A percentile compares a stretch with the other conserved stretches of the same genome.
Evolutionary conservation across 163 green algal species (phyloP).

Genomic region (Volvox carteri): DNA sequence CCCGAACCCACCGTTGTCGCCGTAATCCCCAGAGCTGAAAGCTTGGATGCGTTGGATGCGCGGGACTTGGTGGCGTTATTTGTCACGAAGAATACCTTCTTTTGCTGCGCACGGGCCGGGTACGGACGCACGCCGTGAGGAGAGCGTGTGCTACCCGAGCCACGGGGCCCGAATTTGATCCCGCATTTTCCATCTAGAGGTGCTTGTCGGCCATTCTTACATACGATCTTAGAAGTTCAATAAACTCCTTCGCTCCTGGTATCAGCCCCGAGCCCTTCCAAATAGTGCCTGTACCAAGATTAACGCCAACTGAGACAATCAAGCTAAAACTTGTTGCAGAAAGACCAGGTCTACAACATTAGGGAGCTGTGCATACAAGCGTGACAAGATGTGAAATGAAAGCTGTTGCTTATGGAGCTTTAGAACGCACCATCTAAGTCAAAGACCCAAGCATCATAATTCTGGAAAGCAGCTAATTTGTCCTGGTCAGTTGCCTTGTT

Average conservation of each 20-base stretch:
- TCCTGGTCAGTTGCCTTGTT: conserved; percentile 49
- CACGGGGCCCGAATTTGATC: too few relatives aligned
- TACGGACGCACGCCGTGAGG: background rate
- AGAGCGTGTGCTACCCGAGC: too few relatives aligned
- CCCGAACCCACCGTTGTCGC: conserved; percentile 46
- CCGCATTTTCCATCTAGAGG: background rate
- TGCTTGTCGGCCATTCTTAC: conserved; percentile 21
- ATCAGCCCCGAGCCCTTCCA: conserved; percentile 54
- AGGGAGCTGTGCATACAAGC: too few relatives aligned
- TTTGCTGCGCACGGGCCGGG: conserved; percentile 56
- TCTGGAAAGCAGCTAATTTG: conserved; percentile 52
- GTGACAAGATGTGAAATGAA: too few relatives aligned
- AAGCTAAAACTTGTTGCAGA: background rate
- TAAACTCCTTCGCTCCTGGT: conserved; percentile 50
- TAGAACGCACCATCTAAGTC: conserved; percentile 50
- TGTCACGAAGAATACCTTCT: conserved; percentile 71
- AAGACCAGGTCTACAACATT: too few relatives aligned
- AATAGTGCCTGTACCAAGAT: conserved; percentile 50
- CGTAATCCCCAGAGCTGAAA: conserved; percentile 50
- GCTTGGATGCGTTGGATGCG: conserved; percentile 46
- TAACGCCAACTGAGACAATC: background rate
- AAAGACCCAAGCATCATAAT: conserved; percentile 56
- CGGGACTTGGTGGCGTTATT: conserved; percentile 69
- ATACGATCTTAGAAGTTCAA: conserved; percentile 48
- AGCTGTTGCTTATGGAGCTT: background rate